Evolutionary conservation across 2,329 filamentous ascomycete species (phyloP), one percentile per base, ranked within the genome.

Genomic region (Zarea fungicola): DNA sequence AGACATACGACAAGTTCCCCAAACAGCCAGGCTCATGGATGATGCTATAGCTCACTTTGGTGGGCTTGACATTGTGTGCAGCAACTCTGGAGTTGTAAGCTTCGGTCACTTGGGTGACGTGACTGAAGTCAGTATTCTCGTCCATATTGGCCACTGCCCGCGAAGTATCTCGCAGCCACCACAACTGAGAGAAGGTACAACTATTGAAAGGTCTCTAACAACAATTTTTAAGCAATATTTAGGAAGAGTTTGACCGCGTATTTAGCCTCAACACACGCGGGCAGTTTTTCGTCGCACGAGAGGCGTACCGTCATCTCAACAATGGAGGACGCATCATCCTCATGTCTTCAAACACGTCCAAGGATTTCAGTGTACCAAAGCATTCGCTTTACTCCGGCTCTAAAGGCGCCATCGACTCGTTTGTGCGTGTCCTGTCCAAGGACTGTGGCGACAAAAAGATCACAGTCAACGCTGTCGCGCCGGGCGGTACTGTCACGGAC

Each of bases 341-440:
- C 55, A 89, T 87, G 81, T 80, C 77, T 25, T 84, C 78, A 51
- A 88, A 88, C 65, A 84, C 84, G 1, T 67, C 84, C 63, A 66
- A 85, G 71, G 85, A 68, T 50, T 77, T 81, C 63, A 83, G 78
- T 42, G 83, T 89, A 16, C 82, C 83, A 52, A 80, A 82, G 61
- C 85, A 89, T 64, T 76, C 83, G 13, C 75, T 90, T 41, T 90
- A 90, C 74, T 85, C 85, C 19, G 85, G 81, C 13, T 81, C 76
- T 65, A 90, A 90, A 74, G 86, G 84, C 58, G 81, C 86, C 31
- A 83, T 89, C 52, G 86, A 89, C 67, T 84, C 84, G 10, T 87
- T 89, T 66, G 84, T 86, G 56, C 84, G 86, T 64, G 82, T 78
- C 58, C 85, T 89, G 68, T 83, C 86, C 5, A 83, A 82, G 40